Evolutionary conservation across 2,329 filamentous ascomycete genomes (phyloP).

Genomic region (Rhexocercosporidium sp.): DNA sequence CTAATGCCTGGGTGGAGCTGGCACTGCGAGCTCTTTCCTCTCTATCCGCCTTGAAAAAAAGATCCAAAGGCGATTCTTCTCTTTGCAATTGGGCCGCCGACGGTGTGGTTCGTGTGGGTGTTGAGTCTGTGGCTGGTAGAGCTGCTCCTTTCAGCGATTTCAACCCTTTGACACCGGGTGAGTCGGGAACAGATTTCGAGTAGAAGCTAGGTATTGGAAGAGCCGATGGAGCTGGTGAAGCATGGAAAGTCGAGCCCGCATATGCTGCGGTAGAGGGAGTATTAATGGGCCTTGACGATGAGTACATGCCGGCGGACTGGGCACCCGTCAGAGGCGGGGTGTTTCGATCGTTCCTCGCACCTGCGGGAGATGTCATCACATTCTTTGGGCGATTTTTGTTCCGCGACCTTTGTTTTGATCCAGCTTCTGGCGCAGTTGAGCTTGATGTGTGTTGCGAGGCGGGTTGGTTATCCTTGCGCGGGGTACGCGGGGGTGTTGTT

Average conservation of each 20-base stretch:
- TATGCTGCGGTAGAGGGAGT: conserved; percentile 59
- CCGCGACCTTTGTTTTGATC: conserved; percentile 40
- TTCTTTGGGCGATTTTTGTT: conserved; percentile 42
- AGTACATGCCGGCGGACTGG: conserved; percentile 33
- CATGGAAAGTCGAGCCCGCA: conserved; percentile 92
- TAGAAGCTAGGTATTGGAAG: conserved; percentile 91
- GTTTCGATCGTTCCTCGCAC: conserved; percentile 33
- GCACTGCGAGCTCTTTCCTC: conserved; percentile 69
- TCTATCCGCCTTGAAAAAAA: conserved; percentile 87
- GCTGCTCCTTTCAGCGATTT: conserved; percentile 49
- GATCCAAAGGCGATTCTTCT: conserved; percentile 80
- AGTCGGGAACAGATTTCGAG: conserved; percentile 75
- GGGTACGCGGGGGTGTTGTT: conserved; percentile 43
- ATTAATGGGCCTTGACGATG: conserved; percentile 48
- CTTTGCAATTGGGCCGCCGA: conserved; percentile 58
- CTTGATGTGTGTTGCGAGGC: conserved; percentile 28
- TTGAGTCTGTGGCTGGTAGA: conserved; percentile 44
- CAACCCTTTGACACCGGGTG: conserved; percentile 52
- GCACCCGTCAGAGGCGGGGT: conserved; percentile 36
- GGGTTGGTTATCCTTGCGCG: conserved; percentile 35
- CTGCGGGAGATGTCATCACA: conserved; percentile 38
- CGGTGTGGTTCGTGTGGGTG: conserved; percentile 51
- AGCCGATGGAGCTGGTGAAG: conserved; percentile 88
- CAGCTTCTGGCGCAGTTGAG: conserved; percentile 32
- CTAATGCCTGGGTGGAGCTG: conserved; percentile 54